These are phyloP conservation scores for Tylopilus felleus DNA, from an alignment of 768 basidiomycete species.

Conservation along the genomic window DNA sequence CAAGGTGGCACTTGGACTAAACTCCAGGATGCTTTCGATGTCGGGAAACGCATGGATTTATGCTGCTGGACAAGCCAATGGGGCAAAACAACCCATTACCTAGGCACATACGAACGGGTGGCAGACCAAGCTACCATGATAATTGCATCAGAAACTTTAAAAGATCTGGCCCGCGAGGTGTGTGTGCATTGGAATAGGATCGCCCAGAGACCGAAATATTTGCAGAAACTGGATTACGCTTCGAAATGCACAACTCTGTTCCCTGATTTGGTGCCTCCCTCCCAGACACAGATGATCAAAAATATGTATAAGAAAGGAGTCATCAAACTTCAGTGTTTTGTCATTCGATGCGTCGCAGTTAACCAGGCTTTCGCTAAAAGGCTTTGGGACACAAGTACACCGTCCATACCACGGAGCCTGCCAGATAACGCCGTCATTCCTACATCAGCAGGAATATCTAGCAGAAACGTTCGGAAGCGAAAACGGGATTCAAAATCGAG, in stretches of 20 bases:
- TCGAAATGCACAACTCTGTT: slow-evolving; percentile 19
- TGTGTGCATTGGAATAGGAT: not conserved
- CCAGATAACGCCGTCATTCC: not conserved
- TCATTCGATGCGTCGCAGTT: slow-evolving; percentile 20
- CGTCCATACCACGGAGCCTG: not conserved
- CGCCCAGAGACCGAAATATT: not conserved
- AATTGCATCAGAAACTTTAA: slow-evolving; percentile 11
- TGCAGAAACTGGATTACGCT: slow-evolving; percentile 18
- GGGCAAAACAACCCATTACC: slow-evolving; percentile 9
- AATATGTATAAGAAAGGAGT: slow-evolving; percentile 28
- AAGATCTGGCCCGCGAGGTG: slow-evolving; percentile 11
- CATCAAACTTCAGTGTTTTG: slow-evolving; percentile 28
- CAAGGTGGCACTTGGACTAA: slow-evolving; percentile 17
- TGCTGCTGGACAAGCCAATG: slow-evolving; percentile 9
- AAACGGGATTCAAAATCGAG: slow-evolving; percentile 7
- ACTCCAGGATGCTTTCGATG: slow-evolving; percentile 5
- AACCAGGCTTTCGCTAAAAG: slow-evolving; percentile 13
- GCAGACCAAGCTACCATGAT: slow-evolving; percentile 9
- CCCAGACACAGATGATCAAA: slow-evolving; percentile 22
- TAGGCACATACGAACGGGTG: slow-evolving; percentile 28
- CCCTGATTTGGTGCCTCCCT: slow-evolving; percentile 22
- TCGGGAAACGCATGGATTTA: slow-evolving; percentile 19
- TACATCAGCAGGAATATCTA: not conserved
- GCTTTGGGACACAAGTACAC: slow-evolving; percentile 3
- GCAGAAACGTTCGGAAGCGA: slow-evolving; percentile 6